Base-by-base conservation (phyloP, 257 asterid genomes). In the Leonotis leonurus region DNA sequence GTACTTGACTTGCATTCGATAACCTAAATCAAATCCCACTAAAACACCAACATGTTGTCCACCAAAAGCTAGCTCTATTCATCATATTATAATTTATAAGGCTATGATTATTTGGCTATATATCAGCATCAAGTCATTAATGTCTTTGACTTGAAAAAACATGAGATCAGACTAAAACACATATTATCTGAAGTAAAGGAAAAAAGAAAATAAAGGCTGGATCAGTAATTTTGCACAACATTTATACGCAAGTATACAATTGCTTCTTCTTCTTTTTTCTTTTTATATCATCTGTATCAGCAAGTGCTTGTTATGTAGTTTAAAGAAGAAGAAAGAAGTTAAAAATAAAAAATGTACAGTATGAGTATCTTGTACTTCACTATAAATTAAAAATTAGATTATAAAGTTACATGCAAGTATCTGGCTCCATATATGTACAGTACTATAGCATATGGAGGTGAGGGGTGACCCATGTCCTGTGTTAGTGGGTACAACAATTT, bases 391-490 rank as follows among this genome's bases (percentile, higher is more conserved):
- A 22, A 64, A 51, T 56, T 51, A 59, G 35, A 25, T 30, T 54
- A 17, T 35, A 35, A 48, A 48, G 21, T 27, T 41, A 40, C 24
- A 22, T 9, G 40, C 5, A 13, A 60, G 21, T 44, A 43, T 64
- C 58, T 13, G 51, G 21, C 12, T 62, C 54, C 27, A 20, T 49
- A 20, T 27, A 41, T 4, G 3, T 45, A 24, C 9, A 56, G 37
- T 40, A 41, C 12, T 32, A 26, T 62, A 41, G 18, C 62, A 17
- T 59, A 62, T 69, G 67, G n/a, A n/a, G n/a, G n/a, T n/a, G n/a
- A n/a, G n/a, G n/a, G n/a, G 63, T 61, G 77, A 61, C 83, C 80
- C 78, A 71, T 80, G 75, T 64, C 74, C 62, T 64, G 59, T 44
- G 52, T 56, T 3, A n/a, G n/a, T n/a, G n/a, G n/a, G n/a, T n/a